These are phyloP conservation scores for Pseudonitzschia delicatissima DNA, from an alignment of 108 stramenopile genomes.

Conservation along the genomic window DNA sequence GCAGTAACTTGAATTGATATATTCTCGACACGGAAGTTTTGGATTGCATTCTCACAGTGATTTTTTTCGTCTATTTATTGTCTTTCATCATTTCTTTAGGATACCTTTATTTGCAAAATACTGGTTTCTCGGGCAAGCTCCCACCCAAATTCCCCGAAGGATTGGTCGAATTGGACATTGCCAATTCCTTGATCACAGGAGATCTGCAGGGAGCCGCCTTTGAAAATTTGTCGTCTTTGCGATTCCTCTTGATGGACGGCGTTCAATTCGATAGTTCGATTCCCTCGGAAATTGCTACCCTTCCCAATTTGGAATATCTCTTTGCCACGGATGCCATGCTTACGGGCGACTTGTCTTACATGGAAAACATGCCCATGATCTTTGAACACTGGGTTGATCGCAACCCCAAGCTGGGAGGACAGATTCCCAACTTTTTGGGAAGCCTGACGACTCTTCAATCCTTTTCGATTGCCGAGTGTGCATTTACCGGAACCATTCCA, in stretches of 20 bases:
- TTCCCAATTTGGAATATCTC: conserved; percentile 31
- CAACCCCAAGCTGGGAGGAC: conserved; percentile 26
- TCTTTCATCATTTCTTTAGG: conserved; percentile 9
- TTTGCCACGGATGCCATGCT: conserved; percentile 22
- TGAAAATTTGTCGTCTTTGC: conserved; percentile 14
- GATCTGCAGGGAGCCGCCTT: conserved; percentile 11
- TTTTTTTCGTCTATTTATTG: neutral
- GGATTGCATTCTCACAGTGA: neutral
- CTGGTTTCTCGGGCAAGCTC: conserved; percentile 19
- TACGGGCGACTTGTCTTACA: conserved; percentile 23
- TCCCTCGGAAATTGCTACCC: conserved; percentile 14
- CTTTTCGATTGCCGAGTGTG: conserved; percentile 15
- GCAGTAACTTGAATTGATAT: neutral
- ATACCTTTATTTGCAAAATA: conserved; percentile 13
- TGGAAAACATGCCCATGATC: conserved; percentile 5
- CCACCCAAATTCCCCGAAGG: conserved; percentile 3
- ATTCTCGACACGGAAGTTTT: neutral
- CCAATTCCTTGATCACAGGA: conserved; percentile 9
- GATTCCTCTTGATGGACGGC: conserved; percentile 37
- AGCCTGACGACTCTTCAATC: conserved; percentile 18
- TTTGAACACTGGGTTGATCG: conserved; percentile 35
- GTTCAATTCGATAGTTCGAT: conserved; percentile 21
- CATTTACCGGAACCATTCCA: conserved; percentile 20
- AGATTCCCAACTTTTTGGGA: conserved; percentile 39
- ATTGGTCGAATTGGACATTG: conserved; percentile 9